A percentile compares a stretch with the other conserved stretches of the same genome.
Evolutionary conservation across 495 filamentous ascomycete genomes (phyloP).

Genomic region (Talaromyces stipitatus): DNA sequence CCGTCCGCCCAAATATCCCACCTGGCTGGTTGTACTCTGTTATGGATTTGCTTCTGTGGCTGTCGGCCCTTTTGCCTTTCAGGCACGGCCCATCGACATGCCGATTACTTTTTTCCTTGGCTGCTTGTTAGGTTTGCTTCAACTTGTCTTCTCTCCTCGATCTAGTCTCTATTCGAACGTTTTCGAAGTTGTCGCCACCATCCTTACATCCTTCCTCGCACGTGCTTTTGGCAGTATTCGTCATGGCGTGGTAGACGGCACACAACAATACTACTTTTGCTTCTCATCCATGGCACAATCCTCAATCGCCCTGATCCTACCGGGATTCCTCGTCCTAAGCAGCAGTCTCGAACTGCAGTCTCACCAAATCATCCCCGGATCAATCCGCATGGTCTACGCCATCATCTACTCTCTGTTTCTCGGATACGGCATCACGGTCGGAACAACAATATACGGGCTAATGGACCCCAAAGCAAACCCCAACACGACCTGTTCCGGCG

Average conservation of each 20-base stretch:
- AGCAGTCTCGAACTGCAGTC: constrained; percentile 84
- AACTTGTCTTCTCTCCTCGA: constrained; percentile 68
- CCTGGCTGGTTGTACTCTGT: constrained; percentile 65
- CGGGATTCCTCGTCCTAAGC: constrained; percentile 79
- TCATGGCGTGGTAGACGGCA: constrained; percentile 27
- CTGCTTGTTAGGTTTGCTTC: constrained; percentile 70
- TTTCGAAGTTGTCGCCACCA: constrained; percentile 81
- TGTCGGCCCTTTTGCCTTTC: constrained; percentile 83
- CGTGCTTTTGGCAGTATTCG: constrained; percentile 76
- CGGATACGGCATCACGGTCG: constrained; percentile 91
- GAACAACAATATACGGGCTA: constrained; percentile 80
- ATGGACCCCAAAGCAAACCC: constrained; percentile 70
- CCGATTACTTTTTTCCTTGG: constrained; percentile 83
- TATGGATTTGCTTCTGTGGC: constrained; percentile 75
- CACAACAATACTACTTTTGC: constrained; percentile 62
- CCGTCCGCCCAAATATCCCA: constrained; percentile 55
- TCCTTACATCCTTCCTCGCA: constrained; percentile 80
- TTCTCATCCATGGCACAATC: constrained; percentile 90
- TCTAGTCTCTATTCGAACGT: constrained; percentile 78
- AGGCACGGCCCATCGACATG: constrained; percentile 77
- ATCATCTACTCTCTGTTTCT: constrained; percentile 94
- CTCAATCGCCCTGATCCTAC: constrained; percentile 85
- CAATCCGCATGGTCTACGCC: constrained; percentile 90
- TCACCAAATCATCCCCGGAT: constrained; percentile 77
- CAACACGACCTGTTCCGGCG: constrained; percentile 54